Evolutionary conservation across 257 asterid genomes (phyloP).

Genomic region (Solanum okadae): DNA sequence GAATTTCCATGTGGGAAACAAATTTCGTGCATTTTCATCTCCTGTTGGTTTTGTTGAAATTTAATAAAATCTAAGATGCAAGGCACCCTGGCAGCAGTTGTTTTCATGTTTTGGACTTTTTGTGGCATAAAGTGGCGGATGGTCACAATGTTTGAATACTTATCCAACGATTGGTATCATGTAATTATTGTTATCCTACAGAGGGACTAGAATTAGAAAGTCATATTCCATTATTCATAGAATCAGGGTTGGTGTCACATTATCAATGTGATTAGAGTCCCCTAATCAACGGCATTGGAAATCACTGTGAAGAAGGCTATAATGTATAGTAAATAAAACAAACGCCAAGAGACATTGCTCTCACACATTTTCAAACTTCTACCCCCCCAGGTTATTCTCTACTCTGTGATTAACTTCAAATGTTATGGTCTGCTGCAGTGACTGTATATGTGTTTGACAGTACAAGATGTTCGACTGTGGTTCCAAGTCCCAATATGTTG

Average conservation of each 20-base stretch:
- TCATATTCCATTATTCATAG: not conserved
- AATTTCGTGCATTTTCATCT: not conserved
- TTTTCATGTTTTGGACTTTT: not conserved
- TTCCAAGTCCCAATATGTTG: conserved; percentile 55
- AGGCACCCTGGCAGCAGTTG: not conserved
- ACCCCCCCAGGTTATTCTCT: not conserved
- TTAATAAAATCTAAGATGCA: not conserved
- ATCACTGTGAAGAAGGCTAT: not conserved
- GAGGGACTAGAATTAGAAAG: not conserved
- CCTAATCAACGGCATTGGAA: not conserved
- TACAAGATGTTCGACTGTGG: conserved; percentile 71
- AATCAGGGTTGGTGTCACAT: not conserved
- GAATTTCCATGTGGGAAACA: not conserved
- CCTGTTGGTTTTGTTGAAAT: not conserved
- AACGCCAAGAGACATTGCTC: not conserved
- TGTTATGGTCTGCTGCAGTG: conserved; percentile 35
- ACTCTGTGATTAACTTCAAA: not conserved
- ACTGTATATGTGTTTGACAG: conserved; percentile 16
- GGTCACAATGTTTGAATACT: not conserved
- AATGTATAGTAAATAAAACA: not conserved
- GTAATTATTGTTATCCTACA: not conserved
- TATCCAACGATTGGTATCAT: not conserved
- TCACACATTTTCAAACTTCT: not conserved
- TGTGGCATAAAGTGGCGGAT: not conserved
- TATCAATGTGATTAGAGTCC: not conserved